phyloP scores from a whole-genome alignment of 1,284 basidiomycete genomes.

The Cryptococcus sp. region DNA sequence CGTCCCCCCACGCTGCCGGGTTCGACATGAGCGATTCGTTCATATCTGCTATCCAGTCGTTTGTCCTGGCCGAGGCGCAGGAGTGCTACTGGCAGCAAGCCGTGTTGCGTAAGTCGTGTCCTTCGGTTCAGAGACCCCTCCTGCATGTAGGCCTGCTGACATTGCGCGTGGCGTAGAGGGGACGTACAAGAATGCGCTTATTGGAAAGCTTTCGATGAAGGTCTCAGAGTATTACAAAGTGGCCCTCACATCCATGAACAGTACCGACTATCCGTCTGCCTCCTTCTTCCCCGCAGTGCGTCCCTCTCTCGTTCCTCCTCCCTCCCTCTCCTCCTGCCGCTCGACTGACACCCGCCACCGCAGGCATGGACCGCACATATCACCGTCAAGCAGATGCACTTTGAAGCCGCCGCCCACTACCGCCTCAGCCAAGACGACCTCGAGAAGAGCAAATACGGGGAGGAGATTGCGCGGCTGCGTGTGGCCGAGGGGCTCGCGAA shows the following conservation, averaged over 20 bases:
- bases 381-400: slow-evolving; percentile 79
- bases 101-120: slow-evolving; percentile 62
- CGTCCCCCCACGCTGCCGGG: slow-evolving; percentile 40
- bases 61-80: slow-evolving; percentile 92
- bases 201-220: slow-evolving; percentile 79
- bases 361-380: slow-evolving; percentile 81
- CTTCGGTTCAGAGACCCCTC: neutral
- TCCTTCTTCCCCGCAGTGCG: slow-evolving; percentile 47
- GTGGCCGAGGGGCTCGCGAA: slow-evolving; percentile 67
- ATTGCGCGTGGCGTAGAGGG: slow-evolving; percentile 52
- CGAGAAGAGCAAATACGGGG: slow-evolving; percentile 78
- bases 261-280: slow-evolving; percentile 52
- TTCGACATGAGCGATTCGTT: slow-evolving; percentile 65
- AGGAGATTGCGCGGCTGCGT: slow-evolving; percentile 71
- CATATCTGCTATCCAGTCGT: slow-evolving; percentile 63
- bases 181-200: slow-evolving; percentile 74
- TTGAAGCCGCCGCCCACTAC: slow-evolving; percentile 84
- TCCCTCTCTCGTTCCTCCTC: neutral
- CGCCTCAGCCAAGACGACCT: slow-evolving; percentile 86
- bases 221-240: slow-evolving; percentile 66
- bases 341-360: neutral
- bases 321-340: neutral
- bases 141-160: slow-evolving; percentile 6
- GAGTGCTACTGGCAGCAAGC: slow-evolving; percentile 97
- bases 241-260: slow-evolving; percentile 57